Percentiles rank a stretch among this genome's conserved stretches.
These are phyloP conservation scores for Geosmithia morbida DNA, from an alignment of 2,329 filamentous ascomycete species.

Conservation along the genomic window DNA sequence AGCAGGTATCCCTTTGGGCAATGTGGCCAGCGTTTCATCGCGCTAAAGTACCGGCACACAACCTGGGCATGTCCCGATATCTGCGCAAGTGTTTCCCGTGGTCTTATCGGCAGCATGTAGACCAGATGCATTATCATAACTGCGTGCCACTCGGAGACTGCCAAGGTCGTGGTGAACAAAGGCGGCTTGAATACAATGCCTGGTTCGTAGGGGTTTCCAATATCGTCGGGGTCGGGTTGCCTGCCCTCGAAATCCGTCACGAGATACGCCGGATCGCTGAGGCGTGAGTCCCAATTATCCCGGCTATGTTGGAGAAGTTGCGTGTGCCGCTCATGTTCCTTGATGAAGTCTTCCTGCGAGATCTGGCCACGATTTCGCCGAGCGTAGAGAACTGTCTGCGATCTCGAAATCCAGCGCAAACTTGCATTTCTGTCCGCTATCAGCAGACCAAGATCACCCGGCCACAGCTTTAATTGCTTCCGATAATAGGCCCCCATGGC, in stretches of 20 bases:
- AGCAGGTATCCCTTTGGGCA: constrained; percentile 58
- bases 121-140: constrained; percentile 70
- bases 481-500: constrained; percentile 48
- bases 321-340: constrained; percentile 42
- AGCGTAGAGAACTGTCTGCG: constrained; percentile 68
- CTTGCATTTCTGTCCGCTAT: constrained; percentile 53
- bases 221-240: constrained; percentile 42
- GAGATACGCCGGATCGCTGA: constrained; percentile 46
- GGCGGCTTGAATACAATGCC: constrained; percentile 56
- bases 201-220: constrained; percentile 60
- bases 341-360: constrained; percentile 46
- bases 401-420: constrained; percentile 60
- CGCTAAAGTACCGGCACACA: constrained; percentile 67
- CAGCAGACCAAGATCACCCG: constrained; percentile 48
- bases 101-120: constrained; percentile 47
- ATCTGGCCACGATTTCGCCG: constrained; percentile 51
- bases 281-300: constrained; percentile 40
- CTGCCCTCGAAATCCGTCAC: constrained; percentile 47
- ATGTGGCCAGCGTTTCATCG: constrained; percentile 56
- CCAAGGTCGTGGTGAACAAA: constrained; percentile 60
- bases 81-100: constrained; percentile 34
- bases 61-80: constrained; percentile 49
- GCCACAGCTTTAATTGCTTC: constrained; percentile 41
- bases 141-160: constrained; percentile 64
- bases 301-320: constrained; percentile 34